These are phyloP conservation scores for Murraya paniculata DNA, from an alignment of 345 rosid genomes.

Conservation along the genomic window DNA sequence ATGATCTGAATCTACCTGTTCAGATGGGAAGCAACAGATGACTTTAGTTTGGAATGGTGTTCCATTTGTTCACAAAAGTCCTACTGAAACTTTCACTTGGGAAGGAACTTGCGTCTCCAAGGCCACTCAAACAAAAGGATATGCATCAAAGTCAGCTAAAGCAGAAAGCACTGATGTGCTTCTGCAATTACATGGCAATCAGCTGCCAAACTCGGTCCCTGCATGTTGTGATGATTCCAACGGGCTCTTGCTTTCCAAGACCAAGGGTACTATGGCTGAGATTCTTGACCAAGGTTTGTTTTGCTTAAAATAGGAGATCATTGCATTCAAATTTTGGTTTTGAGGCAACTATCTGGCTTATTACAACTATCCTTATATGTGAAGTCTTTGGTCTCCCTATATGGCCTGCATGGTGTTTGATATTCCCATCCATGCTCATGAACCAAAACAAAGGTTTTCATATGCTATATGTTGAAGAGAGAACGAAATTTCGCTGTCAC, in stretches of 20 bases:
- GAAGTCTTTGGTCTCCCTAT: not conserved
- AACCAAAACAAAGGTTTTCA: not conserved
- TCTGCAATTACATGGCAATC: constrained; percentile 32
- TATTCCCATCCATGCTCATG: not conserved
- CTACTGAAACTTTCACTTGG: constrained; percentile 41
- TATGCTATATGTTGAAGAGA: not conserved
- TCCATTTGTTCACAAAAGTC: constrained; percentile 43
- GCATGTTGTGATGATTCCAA: constrained; percentile 30
- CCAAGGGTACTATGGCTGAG: constrained; percentile 36
- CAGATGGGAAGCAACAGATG: constrained; percentile 73
- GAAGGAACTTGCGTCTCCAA: constrained; percentile 41
- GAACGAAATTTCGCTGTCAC: not conserved
- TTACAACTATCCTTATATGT: not conserved
- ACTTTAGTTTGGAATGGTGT: constrained; percentile 48
- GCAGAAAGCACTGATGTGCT: constrained; percentile 43
- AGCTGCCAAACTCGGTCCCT: constrained; percentile 28
- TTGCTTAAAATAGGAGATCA: constrained; percentile 1
- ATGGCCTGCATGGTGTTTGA: not conserved
- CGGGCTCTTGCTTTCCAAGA: constrained; percentile 39
- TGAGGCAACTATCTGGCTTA: not conserved
- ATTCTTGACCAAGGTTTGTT: constrained; percentile 50
- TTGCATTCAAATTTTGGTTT: not conserved
- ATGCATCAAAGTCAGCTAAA: constrained; percentile 35
- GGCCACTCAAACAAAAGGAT: constrained; percentile 48
- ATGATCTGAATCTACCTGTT: constrained; percentile 23